phyloP scores from a whole-genome alignment of 208 protist species.

The Acanthamoeba royreba region DNA sequence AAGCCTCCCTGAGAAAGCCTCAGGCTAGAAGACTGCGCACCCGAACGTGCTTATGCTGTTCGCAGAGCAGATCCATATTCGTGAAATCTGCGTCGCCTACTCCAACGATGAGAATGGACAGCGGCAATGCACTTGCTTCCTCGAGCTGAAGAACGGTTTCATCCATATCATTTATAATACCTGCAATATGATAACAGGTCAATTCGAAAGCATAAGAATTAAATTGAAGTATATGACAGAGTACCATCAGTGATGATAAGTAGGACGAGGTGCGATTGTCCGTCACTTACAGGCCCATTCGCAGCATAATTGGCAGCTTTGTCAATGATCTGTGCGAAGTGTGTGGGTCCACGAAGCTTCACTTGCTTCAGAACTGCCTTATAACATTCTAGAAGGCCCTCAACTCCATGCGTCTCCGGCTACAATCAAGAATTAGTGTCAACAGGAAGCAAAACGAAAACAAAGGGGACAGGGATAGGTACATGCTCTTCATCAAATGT shows the following conservation, averaged over 20 bases:
- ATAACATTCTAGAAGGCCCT: conserved; percentile 77
- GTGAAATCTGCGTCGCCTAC: conserved; percentile 40
- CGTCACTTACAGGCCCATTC: not conserved
- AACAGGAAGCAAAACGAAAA: too few relatives aligned
- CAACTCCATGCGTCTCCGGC: conserved; percentile 74
- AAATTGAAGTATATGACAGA: not conserved
- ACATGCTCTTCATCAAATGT: conserved; percentile 18
- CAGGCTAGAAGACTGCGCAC: too few relatives aligned
- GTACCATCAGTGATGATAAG: not conserved
- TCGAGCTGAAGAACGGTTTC: not conserved
- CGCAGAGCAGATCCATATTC: conserved; percentile 50
- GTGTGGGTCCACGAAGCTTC: conserved; percentile 77
- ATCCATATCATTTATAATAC: not conserved
- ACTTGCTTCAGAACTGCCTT: conserved; percentile 60
- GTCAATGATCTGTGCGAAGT: conserved; percentile 68
- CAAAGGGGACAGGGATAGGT: not conserved
- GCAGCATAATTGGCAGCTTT: not conserved
- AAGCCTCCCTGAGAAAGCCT: too few relatives aligned
- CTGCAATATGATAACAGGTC: not conserved
- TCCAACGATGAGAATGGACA: conserved; percentile 45
- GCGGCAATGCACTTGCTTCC: not conserved
- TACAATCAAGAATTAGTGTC: not conserved
- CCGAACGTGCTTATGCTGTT: not conserved
- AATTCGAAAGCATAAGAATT: too few relatives aligned
- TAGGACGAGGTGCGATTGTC: not conserved